phyloP scores from a whole-genome alignment of 257 asterid genomes.

The Nicotiana tabacum region DNA sequence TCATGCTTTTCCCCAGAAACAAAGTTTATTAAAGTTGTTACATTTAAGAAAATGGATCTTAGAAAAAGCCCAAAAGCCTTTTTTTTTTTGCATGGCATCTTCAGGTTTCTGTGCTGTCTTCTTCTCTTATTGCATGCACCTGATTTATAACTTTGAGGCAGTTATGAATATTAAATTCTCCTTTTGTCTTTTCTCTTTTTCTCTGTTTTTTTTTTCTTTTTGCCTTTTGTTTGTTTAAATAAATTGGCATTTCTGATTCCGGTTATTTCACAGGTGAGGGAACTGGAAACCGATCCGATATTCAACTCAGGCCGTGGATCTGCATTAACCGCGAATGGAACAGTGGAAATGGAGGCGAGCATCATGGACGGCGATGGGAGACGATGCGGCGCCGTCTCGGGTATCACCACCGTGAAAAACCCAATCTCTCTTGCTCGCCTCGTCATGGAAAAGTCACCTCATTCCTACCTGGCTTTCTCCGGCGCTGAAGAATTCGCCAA shows the following conservation, averaged over 20 bases:
- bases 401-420: conserved; percentile 75
- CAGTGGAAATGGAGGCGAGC: conserved; percentile 99
- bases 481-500: conserved; percentile 94
- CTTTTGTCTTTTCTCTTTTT: neutral
- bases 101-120: neutral
- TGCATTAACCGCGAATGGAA: conserved; percentile 81
- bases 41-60: neutral
- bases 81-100: neutral
- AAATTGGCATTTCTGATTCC: neutral
- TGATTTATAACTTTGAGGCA: neutral
- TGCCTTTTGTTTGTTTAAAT: too few species aligned
- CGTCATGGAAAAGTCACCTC: conserved; percentile 95
- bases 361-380: conserved; percentile 87
- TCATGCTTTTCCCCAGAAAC: neutral
- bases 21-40: neutral
- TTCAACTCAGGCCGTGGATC: conserved; percentile 99
- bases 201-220: neutral
- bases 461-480: conserved; percentile 79
- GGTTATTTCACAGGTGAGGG: conserved; percentile 51
- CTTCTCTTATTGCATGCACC: too few species aligned
- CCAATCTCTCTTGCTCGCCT: conserved; percentile 96
- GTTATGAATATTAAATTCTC: neutral
- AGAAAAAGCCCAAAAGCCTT: neutral
- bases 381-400: conserved; percentile 99
- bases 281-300: conserved; percentile 81